These are phyloP conservation scores for Cytospora schulzeri DNA, from an alignment of 2,329 filamentous ascomycete genomes.

Conservation along the genomic window DNA sequence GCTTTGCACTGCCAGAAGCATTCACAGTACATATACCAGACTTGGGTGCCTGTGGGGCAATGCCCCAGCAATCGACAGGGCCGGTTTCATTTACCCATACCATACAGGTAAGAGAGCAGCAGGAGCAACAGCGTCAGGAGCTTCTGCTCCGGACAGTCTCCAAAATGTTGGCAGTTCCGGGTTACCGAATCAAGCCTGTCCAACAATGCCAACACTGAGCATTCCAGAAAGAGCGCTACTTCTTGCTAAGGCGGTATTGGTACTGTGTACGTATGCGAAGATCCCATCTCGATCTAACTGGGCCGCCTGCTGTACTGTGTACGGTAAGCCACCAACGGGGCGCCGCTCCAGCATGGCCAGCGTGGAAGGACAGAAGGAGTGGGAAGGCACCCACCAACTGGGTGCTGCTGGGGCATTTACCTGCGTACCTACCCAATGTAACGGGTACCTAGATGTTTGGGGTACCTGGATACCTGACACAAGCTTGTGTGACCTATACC, in stretches of 20 bases:
- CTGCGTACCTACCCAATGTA: too few relatives aligned
- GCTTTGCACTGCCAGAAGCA: not conserved
- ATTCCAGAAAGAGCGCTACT: not conserved
- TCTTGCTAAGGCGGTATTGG: not conserved
- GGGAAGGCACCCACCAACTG: too few relatives aligned
- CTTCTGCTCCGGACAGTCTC: not conserved
- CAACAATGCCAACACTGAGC: not conserved
- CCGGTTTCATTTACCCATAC: not conserved
- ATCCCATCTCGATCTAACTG: not conserved
- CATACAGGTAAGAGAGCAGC: not conserved
- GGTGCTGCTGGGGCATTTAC: too few relatives aligned
- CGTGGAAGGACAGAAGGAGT: too few relatives aligned
- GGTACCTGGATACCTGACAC: not conserved
- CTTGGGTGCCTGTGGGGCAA: not conserved
- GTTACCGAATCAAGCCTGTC: not conserved
- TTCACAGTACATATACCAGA: too few relatives aligned
- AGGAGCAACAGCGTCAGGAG: not conserved
- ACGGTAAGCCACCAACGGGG: not conserved
- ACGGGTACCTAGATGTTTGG: too few relatives aligned
- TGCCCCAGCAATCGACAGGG: not conserved
- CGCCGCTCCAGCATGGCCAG: too few relatives aligned
- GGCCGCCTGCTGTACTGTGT: not conserved
- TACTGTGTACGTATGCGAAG: not conserved
- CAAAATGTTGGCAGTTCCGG: not conserved
- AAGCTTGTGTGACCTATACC: not conserved